phyloP scores from a whole-genome alignment of 306 rosid species.

The Clitoria ternatea region DNA sequence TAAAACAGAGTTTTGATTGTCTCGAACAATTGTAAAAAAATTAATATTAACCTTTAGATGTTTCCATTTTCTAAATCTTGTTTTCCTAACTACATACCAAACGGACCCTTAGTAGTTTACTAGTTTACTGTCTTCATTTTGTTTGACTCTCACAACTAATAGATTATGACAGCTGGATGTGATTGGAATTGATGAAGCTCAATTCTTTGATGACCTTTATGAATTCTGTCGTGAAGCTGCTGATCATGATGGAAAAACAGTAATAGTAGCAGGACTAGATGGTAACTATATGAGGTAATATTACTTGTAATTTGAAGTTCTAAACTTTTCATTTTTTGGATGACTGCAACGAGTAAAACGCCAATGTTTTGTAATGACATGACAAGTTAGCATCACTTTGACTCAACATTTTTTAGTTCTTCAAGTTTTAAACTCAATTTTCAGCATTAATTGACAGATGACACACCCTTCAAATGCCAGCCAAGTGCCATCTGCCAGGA shows the following conservation, averaged over 20 bases:
- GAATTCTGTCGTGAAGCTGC: constrained; percentile 87
- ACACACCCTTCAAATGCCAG: background rate
- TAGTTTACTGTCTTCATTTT: constrained; percentile 10
- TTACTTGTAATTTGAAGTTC: background rate
- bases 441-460: background rate
- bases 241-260: constrained; percentile 81
- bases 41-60: too few species aligned
- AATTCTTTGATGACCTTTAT: constrained; percentile 86
- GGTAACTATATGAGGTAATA: constrained; percentile 81
- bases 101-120: background rate
- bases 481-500: background rate
- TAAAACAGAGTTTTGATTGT: too few species aligned
- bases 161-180: constrained; percentile 71
- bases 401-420: too few species aligned
- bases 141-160: constrained; percentile 22
- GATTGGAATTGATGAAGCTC: constrained; percentile 95
- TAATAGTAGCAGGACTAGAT: constrained; percentile 83
- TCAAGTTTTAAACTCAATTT: background rate
- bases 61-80: too few species aligned
- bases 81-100: too few species aligned
- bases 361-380: background rate
- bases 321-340: background rate
- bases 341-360: too few species aligned
- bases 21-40: too few species aligned
- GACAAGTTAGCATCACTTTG: background rate